These are phyloP conservation scores for Geopyxis carbonaria DNA, from an alignment of 495 filamentous ascomycete genomes.

Conservation along the genomic window DNA sequence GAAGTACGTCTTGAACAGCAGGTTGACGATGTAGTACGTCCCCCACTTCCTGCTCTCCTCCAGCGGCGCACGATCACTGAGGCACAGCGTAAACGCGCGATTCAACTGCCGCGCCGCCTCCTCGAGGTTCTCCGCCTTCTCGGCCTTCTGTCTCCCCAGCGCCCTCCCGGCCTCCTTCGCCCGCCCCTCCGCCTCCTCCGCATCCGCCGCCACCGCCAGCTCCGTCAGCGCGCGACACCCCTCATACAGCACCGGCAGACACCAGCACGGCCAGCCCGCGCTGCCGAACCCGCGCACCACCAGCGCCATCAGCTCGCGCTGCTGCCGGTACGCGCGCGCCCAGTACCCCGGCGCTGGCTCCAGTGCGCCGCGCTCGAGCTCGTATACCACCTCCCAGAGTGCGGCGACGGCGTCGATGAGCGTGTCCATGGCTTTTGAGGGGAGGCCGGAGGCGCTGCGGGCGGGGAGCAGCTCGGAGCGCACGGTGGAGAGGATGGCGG, in stretches of 20 bases:
- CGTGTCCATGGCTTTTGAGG: constrained; percentile 26
- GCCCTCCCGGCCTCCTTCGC: constrained; percentile 33
- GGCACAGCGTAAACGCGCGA: constrained; percentile 70
- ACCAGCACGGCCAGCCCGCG: constrained; percentile 61
- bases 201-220: constrained; percentile 80
- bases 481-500: constrained; percentile 44
- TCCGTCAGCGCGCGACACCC: constrained; percentile 64
- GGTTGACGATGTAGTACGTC: constrained; percentile 77
- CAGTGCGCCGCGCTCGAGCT: constrained; percentile 39
- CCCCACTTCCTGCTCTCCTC: constrained; percentile 95
- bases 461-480: constrained; percentile 43
- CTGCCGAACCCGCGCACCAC: constrained; percentile 38
- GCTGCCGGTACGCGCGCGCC: constrained; percentile 59
- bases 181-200: constrained; percentile 33
- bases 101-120: constrained; percentile 80
- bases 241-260: constrained; percentile 70
- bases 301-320: constrained; percentile 29
- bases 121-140: constrained; percentile 65
- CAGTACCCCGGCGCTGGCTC: constrained; percentile 35
- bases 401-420: constrained; percentile 71
- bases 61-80: constrained; percentile 67
- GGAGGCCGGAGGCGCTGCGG: constrained; percentile 27
- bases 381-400: constrained; percentile 66
- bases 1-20: constrained; percentile 97
- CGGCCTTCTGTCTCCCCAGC: too few species aligned